Evolutionary conservation across 2,329 filamentous ascomycete species (phyloP).

Genomic region (Ophiocordyceps camponoti-rufipedis): DNA sequence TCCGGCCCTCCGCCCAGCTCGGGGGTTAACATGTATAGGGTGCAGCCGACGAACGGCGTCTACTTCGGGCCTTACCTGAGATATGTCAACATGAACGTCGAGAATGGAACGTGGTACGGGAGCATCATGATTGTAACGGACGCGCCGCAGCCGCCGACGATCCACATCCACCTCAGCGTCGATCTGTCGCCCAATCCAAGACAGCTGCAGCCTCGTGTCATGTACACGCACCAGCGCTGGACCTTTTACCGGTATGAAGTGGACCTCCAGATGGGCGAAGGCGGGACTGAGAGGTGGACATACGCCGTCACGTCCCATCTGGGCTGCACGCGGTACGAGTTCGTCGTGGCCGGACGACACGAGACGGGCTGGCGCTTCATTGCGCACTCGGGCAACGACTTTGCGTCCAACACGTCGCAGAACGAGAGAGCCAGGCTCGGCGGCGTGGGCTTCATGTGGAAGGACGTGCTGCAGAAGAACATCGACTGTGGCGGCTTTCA

Average conservation of each 20-base stretch:
- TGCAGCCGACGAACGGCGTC: conserved; percentile 84
- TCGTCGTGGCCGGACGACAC: conserved; percentile 75
- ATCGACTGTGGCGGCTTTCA: conserved; percentile 93
- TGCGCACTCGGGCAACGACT: conserved; percentile 91
- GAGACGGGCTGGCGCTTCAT: conserved; percentile 94
- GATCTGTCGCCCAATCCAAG: conserved; percentile 87
- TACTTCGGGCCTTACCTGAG: conserved; percentile 95
- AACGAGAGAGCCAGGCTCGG: conserved; percentile 74
- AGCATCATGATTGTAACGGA: conserved; percentile 91
- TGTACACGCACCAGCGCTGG: conserved; percentile 84
- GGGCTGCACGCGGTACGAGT: conserved; percentile 96
- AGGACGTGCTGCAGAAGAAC: conserved; percentile 94
- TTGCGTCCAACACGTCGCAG: conserved; percentile 70
- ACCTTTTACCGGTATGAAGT: conserved; percentile 91
- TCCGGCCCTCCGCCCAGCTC: conserved; percentile 73
- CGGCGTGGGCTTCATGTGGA: conserved; percentile 94
- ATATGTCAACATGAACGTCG: conserved; percentile 94
- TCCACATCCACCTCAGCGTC: conserved; percentile 79
- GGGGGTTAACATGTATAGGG: conserved; percentile 86
- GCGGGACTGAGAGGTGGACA: conserved; percentile 72
- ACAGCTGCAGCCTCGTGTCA: conserved; percentile 65
- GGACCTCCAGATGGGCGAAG: conserved; percentile 77
- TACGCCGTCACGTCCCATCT: conserved; percentile 95
- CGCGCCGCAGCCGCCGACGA: conserved; percentile 78
- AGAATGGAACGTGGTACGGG: conserved; percentile 77